Conservation (phyloP, 768 basidiomycete species). For the Piloderma croceum region DNA sequence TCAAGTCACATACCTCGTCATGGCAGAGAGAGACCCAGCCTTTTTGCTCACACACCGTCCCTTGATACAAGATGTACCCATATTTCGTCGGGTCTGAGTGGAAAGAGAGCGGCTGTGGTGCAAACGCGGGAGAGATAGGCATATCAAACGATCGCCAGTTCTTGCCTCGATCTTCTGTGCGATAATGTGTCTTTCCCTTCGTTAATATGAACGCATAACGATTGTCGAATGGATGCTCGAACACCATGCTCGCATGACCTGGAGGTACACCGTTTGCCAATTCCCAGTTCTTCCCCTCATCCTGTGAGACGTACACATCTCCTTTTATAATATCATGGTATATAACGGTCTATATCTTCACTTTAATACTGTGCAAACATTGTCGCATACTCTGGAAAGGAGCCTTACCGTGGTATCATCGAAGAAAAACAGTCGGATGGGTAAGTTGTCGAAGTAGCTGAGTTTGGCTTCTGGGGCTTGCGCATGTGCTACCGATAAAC, state of each 20-base stretch:
- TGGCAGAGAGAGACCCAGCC: slow-evolving; percentile 58
- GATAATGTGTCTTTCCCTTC: slow-evolving; percentile 69
- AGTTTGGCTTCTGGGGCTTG: slow-evolving; percentile 33
- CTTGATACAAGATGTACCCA: slow-evolving; percentile 77
- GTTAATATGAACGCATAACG: slow-evolving; percentile 82
- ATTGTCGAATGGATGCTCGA: slow-evolving; percentile 85
- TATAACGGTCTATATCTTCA: slow-evolving; percentile 49
- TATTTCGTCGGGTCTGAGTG: slow-evolving; percentile 71
- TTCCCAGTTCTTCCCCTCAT: slow-evolving; percentile 80
- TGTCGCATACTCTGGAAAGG: slow-evolving; percentile 1
- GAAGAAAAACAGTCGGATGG: slow-evolving; percentile 58
- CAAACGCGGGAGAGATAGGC: slow-evolving; percentile 51
- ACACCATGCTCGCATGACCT: slow-evolving; percentile 62
- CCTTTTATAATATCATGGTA: slow-evolving; percentile 73
- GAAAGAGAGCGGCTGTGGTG: slow-evolving; percentile 72
- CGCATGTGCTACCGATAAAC: slow-evolving; percentile 14
- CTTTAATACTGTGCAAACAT: background rate
- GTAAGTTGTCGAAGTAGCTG: slow-evolving; percentile 45
- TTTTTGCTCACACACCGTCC: slow-evolving; percentile 50
- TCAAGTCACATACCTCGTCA: slow-evolving; percentile 54
- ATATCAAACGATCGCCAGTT: slow-evolving; percentile 82
- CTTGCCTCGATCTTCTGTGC: slow-evolving; percentile 81
- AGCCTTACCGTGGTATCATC: slow-evolving; percentile 61
- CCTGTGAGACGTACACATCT: slow-evolving; percentile 68
- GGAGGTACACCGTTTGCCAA: slow-evolving; percentile 44